Conservation (phyloP, 805 yeast genomes). For the Metschnikowia anglica region DNA sequence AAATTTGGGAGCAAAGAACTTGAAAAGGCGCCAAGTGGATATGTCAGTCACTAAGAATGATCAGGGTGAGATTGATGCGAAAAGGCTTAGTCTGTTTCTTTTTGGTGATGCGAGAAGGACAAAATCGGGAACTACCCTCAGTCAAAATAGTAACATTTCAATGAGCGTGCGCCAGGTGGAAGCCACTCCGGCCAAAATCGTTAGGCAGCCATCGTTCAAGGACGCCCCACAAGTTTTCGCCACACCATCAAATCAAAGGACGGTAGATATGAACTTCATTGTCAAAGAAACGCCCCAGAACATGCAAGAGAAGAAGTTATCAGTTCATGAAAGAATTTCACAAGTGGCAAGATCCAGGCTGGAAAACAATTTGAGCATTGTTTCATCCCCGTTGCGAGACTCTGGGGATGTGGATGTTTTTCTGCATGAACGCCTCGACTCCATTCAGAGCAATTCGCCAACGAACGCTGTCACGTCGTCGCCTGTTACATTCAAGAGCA, state of each 20-base stretch:
- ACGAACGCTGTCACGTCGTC: constrained; percentile 12
- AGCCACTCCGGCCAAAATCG: constrained; percentile 30
- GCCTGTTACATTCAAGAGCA: constrained; percentile 11
- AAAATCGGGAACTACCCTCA: constrained; percentile 9
- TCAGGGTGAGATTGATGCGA: constrained; percentile 4
- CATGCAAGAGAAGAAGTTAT: neutral
- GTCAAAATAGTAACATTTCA: constrained; percentile 5
- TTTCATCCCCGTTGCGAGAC: constrained; percentile 11
- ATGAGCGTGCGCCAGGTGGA: constrained; percentile 30
- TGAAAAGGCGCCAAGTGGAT: constrained; percentile 43
- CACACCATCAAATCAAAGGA: constrained; percentile 16
- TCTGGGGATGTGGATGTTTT: neutral
- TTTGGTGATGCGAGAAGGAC: constrained; percentile 28
- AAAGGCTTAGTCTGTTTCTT: constrained; percentile 24
- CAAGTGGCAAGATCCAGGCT: constrained; percentile 1
- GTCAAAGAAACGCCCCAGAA: constrained; percentile 15
- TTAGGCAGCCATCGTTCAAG: neutral
- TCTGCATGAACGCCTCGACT: constrained; percentile 2
- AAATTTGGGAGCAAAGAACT: constrained; percentile 37
- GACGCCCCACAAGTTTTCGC: constrained; percentile 15
- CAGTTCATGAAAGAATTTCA: constrained; percentile 8
- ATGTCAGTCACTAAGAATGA: constrained; percentile 24
- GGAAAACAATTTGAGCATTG: neutral
- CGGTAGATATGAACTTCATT: constrained; percentile 6
- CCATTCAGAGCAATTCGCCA: constrained; percentile 11